Percentiles rank a stretch among this genome's conserved stretches.
These are phyloP conservation scores for Senna tora DNA, from an alignment of 306 rosid genomes.

Conservation along the genomic window DNA sequence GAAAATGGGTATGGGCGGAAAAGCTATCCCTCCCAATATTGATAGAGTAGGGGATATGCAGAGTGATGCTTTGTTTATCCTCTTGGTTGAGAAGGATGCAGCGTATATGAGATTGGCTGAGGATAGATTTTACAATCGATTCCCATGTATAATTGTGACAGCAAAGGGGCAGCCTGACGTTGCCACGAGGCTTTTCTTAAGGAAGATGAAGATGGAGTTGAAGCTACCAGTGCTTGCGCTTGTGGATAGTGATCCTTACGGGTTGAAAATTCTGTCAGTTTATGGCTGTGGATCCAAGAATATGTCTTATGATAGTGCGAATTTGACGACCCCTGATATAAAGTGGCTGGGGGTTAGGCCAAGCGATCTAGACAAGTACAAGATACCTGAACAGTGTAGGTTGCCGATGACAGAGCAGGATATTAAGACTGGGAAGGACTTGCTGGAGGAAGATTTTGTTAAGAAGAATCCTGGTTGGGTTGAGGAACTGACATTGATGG, in stretches of 20 bases:
- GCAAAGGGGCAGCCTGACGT: slow-evolving; percentile 94
- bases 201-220: slow-evolving; percentile 89
- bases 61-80: slow-evolving; percentile 84
- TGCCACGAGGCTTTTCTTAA: slow-evolving; percentile 80
- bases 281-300: slow-evolving; percentile 94
- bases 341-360: slow-evolving; percentile 95
- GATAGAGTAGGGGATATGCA: slow-evolving; percentile 91
- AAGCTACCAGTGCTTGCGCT: slow-evolving; percentile 87
- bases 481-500: slow-evolving; percentile 87
- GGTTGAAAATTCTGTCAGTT: slow-evolving; percentile 82
- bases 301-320: slow-evolving; percentile 92
- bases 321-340: slow-evolving; percentile 92
- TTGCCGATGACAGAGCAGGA: slow-evolving; percentile 95
- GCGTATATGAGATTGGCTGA: slow-evolving; percentile 91
- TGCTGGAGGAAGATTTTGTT: slow-evolving; percentile 93
- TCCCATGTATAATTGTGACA: slow-evolving; percentile 79
- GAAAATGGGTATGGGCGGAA: slow-evolving; percentile 97
- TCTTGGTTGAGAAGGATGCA: slow-evolving; percentile 93
- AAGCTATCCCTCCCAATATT: slow-evolving; percentile 89
- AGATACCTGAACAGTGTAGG: slow-evolving; percentile 90
- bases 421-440: slow-evolving; percentile 93
- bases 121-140: slow-evolving; percentile 87
- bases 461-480: slow-evolving; percentile 98
- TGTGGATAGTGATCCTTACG: slow-evolving; percentile 93
- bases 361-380: slow-evolving; percentile 90